These are phyloP conservation scores for Cymbopogon flexuosus DNA, from an alignment of 202 grass and related monocot species.

Conservation along the genomic window DNA sequence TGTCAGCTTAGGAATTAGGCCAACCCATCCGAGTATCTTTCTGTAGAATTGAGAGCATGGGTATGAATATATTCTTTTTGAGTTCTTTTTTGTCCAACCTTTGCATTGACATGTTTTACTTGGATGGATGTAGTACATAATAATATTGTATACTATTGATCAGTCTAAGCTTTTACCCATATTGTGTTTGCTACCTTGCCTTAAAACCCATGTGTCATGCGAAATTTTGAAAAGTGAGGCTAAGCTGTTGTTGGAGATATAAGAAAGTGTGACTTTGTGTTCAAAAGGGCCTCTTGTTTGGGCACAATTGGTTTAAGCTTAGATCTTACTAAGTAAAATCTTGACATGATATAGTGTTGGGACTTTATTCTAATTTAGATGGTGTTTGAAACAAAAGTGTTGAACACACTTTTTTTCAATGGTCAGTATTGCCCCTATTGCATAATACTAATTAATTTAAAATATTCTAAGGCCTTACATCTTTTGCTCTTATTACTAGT, in stretches of 20 bases:
- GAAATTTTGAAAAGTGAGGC: not conserved
- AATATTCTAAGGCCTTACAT: slow-evolving; percentile 11
- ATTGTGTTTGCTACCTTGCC: not conserved
- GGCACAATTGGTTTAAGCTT: not conserved
- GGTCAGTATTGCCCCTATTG: slow-evolving; percentile 8
- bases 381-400: not conserved
- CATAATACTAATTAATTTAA: slow-evolving; percentile 13
- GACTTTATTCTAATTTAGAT: slow-evolving; percentile 7
- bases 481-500: slow-evolving; percentile 48
- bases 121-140: not conserved
- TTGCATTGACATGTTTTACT: slow-evolving; percentile 5
- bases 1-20: not conserved
- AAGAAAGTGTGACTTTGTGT: not conserved
- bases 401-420: not conserved
- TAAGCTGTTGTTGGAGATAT: not conserved
- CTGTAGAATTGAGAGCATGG: not conserved
- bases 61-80: not conserved
- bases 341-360: slow-evolving; percentile 9
- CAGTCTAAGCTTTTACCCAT: not conserved
- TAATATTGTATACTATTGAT: slow-evolving; percentile 1
- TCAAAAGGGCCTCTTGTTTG: slow-evolving; percentile 3
- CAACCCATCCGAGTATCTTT: not conserved
- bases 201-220: not conserved
- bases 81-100: not conserved
- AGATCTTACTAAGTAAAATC: slow-evolving; percentile 13